These are phyloP conservation scores for Aureobasidium musti DNA, from an alignment of 2,329 filamentous ascomycete species.

Conservation along the genomic window DNA sequence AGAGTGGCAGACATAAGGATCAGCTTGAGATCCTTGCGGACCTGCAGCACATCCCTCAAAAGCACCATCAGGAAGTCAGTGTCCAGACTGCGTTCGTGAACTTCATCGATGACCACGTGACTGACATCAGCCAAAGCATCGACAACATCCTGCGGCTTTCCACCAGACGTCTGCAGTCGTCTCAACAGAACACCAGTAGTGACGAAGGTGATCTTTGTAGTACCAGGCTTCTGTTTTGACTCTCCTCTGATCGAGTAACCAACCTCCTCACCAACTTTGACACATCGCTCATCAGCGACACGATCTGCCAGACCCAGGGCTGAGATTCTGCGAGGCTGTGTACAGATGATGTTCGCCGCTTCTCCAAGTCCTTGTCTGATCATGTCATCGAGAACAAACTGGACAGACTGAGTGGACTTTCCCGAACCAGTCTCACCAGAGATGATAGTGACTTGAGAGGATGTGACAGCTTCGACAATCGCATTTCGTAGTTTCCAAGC, in stretches of 20 bases:
- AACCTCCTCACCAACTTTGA: conserved; percentile 78
- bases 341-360: conserved; percentile 88
- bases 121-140: conserved; percentile 85
- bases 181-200: conserved; percentile 92
- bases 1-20: conserved; percentile 96
- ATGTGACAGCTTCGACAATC: conserved; percentile 73
- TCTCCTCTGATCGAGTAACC: conserved; percentile 92
- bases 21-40: conserved; percentile 77
- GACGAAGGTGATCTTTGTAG: conserved; percentile 91
- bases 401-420: conserved; percentile 95
- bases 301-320: conserved; percentile 91
- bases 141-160: conserved; percentile 74
- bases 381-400: conserved; percentile 91
- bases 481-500: conserved; percentile 81
- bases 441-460: conserved; percentile 89
- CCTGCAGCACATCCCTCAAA: conserved; percentile 75
- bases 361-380: conserved; percentile 74
- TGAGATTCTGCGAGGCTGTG: conserved; percentile 91
- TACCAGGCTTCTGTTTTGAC: conserved; percentile 67
- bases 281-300: conserved; percentile 88
- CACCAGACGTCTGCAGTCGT: conserved; percentile 86
- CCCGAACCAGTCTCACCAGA: conserved; percentile 96
- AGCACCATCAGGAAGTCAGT: conserved; percentile 92
- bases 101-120: conserved; percentile 94
- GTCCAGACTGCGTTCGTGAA: conserved; percentile 92